A percentile compares a stretch with the other conserved stretches of the same genome.
Conservation (phyloP, 352 stramenopile species). For the Phytophthora ramorum region DNA sequence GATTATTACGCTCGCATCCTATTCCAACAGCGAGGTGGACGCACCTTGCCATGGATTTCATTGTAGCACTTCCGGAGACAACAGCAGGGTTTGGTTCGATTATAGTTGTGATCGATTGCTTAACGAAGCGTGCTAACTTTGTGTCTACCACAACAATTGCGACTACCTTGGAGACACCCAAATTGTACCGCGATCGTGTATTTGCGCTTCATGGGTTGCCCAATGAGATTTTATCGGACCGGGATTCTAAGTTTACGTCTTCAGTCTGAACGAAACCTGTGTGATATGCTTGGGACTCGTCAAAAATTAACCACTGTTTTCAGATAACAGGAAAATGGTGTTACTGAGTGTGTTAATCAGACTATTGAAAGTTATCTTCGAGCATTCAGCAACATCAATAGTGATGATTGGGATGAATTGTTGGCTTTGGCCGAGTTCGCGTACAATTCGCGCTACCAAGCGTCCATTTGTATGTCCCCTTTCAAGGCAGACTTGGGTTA, state of each 20-base stretch:
- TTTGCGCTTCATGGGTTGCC: conserved; percentile 10
- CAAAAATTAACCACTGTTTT: conserved; percentile 23
- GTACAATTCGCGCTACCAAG: conserved; percentile 6
- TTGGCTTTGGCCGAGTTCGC: conserved; percentile 15
- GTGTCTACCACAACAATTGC: conserved; percentile 1
- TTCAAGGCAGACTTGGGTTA: conserved; percentile 14
- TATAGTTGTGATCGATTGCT: conserved; percentile 7
- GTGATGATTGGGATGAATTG: conserved; percentile 20
- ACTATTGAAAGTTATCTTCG: conserved; percentile 22
- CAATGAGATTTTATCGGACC: conserved; percentile 20
- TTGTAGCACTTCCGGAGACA: conserved; percentile 9
- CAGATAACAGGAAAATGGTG: conserved; percentile 16
- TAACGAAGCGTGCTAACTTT: conserved; percentile 14
- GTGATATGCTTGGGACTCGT: conserved; percentile 3
- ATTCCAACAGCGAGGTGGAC: conserved; percentile 3
- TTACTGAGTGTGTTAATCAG: conserved; percentile 27
- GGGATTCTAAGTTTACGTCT: conserved; percentile 23
- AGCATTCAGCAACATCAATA: neutral
- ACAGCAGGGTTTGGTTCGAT: neutral
- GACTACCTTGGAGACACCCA: neutral
- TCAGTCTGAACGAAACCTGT: conserved; percentile 16
- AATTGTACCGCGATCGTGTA: conserved; percentile 1
- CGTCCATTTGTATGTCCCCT: neutral
- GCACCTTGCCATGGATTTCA: conserved; percentile 19
- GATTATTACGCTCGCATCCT: neutral